Evolutionary conservation across 2,329 filamentous ascomycete species (phyloP).

Genomic region (Clonostachys chloroleuca): DNA sequence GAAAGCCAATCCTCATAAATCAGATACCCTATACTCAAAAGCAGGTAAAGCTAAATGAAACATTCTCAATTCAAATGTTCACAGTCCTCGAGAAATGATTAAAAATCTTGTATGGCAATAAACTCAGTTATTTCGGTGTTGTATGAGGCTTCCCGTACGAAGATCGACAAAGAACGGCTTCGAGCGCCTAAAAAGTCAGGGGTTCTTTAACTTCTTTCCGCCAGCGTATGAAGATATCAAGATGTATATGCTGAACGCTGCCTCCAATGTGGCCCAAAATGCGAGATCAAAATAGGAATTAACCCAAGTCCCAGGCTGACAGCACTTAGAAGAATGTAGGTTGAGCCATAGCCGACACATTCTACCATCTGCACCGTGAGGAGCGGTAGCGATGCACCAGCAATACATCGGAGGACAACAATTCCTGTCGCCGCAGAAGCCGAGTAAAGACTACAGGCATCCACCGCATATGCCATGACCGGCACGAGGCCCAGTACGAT

Average conservation of each 20-base stretch:
- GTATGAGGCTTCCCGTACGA: too few species aligned
- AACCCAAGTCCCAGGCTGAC: constrained; percentile 37
- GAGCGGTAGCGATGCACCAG: constrained; percentile 52
- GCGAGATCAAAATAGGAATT: constrained; percentile 42
- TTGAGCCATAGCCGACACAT: constrained; percentile 45
- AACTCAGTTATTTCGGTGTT: too few species aligned
- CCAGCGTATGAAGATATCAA: too few species aligned
- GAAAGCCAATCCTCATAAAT: too few species aligned
- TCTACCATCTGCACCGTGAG: constrained; percentile 39
- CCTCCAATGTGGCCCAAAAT: constrained; percentile 47
- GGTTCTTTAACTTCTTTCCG: too few species aligned
- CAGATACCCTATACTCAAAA: too few species aligned
- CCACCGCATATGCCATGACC: constrained; percentile 44
- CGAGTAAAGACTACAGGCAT: constrained; percentile 49
- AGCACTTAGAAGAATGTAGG: constrained; percentile 36
- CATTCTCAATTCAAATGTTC: too few species aligned
- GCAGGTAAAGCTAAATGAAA: too few species aligned
- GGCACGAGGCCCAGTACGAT: constrained; percentile 35
- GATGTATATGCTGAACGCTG: constrained; percentile 24
- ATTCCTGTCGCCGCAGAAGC: constrained; percentile 53
- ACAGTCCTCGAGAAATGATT: too few species aligned
- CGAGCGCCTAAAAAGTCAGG: too few species aligned
- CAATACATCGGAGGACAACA: constrained; percentile 49
- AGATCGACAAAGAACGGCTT: too few species aligned
- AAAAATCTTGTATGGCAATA: too few species aligned